Base-by-base conservation (phyloP, 2,329 filamentous ascomycete genomes). In the Malbranchea zuffiana region DNA sequence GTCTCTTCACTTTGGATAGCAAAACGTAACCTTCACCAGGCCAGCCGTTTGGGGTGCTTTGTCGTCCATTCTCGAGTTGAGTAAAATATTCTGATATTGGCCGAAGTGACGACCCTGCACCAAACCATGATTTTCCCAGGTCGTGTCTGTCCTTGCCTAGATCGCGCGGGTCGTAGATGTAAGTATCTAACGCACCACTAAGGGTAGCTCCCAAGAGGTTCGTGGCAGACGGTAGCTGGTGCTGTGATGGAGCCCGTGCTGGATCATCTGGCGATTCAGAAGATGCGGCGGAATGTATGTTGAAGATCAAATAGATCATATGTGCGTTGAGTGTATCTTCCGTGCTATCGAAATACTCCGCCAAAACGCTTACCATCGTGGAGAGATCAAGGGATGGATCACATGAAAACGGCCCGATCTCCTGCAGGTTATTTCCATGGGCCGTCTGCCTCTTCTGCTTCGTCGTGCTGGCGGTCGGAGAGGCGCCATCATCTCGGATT, bases 21-120 rank as follows among this genome's bases (percentile, higher is more conserved):
- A 75, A 71, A 21, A 78, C 54, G 45, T 67, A 75, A 13, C 66
- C 63, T 45, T 74, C 69, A n/a, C 67, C 70, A 0, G 77, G 77
- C 77, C 77, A 81, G 7, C 77, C 77, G 54, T 76, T 65, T 1
- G 62, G 50, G 1, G 75, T 78, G 13, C 62, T 63, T 23, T 58
- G 56, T 5, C 54, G 47, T 3, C 55, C 46, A 7, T 47, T 32
- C 26, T 59, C 47, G 18, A 54, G 48, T 6, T 65, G 50, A 4
- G 57, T 58, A 40, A 72, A 76, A 47, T 78, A 81, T 16, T 66
- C 63, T 3, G 55, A 45, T 13, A 68, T 59, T 1, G 74, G 72
- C 24, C 61, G 58, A 34, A 66, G 63, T 32, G 41, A 51, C 20
- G 49, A 54, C 12, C 50, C 42, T 11, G 63, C 59, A 5, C 59